phyloP scores from a whole-genome alignment of 768 basidiomycete genomes.

The Lentinula sp. region DNA sequence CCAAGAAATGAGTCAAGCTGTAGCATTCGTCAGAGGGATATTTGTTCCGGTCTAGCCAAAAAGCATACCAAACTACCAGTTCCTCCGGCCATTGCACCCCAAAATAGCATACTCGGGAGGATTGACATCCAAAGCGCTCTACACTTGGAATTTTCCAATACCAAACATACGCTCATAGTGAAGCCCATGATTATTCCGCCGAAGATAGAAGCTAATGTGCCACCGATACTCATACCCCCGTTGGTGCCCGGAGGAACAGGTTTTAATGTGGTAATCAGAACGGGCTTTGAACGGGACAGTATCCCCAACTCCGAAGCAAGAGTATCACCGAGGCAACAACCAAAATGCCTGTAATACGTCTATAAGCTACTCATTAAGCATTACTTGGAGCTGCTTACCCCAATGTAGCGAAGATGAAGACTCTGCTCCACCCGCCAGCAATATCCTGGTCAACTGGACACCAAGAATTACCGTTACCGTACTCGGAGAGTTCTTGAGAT shows the following conservation, averaged over 20 bases:
- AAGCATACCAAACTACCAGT: slow-evolving; percentile 71
- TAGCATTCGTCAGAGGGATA: neutral
- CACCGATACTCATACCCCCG: slow-evolving; percentile 73
- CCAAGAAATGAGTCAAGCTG: slow-evolving; percentile 86
- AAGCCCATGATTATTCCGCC: slow-evolving; percentile 74
- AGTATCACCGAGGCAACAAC: slow-evolving; percentile 87
- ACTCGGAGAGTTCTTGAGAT: slow-evolving; percentile 7
- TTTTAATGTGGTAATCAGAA: slow-evolving; percentile 73
- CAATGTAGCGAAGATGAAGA: slow-evolving; percentile 55
- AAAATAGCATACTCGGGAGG: slow-evolving; percentile 38
- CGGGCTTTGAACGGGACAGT: slow-evolving; percentile 59
- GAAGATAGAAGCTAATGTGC: slow-evolving; percentile 63
- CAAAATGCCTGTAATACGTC: slow-evolving; percentile 58
- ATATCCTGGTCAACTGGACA: slow-evolving; percentile 50
- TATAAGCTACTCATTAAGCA: neutral
- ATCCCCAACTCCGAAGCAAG: slow-evolving; percentile 93
- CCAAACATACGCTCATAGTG: slow-evolving; percentile 47
- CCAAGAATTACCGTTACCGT: slow-evolving; percentile 39
- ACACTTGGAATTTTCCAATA: slow-evolving; percentile 59
- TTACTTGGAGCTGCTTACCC: slow-evolving; percentile 40
- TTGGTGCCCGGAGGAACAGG: slow-evolving; percentile 86
- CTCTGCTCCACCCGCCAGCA: slow-evolving; percentile 49
- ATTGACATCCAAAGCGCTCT: slow-evolving; percentile 29
- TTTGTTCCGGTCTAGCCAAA: neutral
- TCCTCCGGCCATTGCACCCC: slow-evolving; percentile 64